Percentiles rank a stretch among this genome's conserved stretches.
Evolutionary conservation across 169 alveolate species (phyloP).

Genomic region (Plasmodium fragile): DNA sequence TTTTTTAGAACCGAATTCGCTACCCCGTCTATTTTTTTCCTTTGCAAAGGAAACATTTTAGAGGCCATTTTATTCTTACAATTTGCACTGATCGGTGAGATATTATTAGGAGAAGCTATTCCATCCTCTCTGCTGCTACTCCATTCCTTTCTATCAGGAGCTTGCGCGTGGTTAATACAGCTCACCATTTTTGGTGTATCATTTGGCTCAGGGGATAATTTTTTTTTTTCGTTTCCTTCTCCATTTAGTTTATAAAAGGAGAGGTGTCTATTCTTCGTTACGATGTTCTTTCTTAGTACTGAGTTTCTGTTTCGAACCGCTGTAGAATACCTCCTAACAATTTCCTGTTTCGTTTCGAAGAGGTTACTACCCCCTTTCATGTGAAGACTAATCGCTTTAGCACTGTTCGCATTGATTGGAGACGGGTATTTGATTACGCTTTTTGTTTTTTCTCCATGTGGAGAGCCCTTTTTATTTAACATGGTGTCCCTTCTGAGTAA

Average conservation of each 20-base stretch:
- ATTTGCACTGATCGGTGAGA: background rate
- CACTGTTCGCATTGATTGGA: background rate
- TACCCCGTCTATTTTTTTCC: background rate
- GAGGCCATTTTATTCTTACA: background rate
- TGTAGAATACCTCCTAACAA: constrained; percentile 43
- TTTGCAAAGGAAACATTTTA: background rate
- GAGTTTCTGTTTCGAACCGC: constrained; percentile 16
- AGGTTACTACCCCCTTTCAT: background rate
- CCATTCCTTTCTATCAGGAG: background rate
- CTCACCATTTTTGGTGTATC: background rate
- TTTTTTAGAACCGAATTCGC: background rate
- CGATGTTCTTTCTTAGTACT: background rate
- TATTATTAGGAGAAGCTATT: background rate
- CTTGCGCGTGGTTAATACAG: background rate
- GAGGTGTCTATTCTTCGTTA: background rate
- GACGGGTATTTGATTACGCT: background rate
- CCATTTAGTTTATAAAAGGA: background rate
- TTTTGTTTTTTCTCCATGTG: constrained; percentile 19
- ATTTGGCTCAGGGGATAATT: background rate
- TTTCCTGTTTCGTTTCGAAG: constrained; percentile 24
- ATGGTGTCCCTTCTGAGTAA: background rate
- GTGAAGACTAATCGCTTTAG: background rate
- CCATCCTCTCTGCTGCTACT: background rate
- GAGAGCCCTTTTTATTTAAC: constrained; percentile 17
- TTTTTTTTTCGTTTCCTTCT: background rate